These are phyloP conservation scores for Amanita exitialis DNA, from an alignment of 768 basidiomycete species.

Conservation along the genomic window DNA sequence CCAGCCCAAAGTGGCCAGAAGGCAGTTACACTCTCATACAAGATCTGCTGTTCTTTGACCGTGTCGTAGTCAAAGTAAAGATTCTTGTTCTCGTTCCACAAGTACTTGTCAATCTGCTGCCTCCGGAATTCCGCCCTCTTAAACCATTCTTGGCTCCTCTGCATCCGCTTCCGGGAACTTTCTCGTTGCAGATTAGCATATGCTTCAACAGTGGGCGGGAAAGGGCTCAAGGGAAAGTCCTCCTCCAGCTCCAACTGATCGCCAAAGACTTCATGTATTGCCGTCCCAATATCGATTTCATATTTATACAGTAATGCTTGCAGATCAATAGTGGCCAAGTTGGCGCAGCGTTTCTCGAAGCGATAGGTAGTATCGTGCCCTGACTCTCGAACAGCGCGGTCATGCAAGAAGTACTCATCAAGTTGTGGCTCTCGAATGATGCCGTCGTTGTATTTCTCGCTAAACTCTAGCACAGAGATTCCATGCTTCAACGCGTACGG, in stretches of 20 bases:
- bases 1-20: slow-evolving; percentile 98
- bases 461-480: slow-evolving; percentile 91
- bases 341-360: slow-evolving; percentile 95
- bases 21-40: slow-evolving; percentile 95
- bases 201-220: slow-evolving; percentile 71
- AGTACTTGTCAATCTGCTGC: slow-evolving; percentile 83
- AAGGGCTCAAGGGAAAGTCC: slow-evolving; percentile 84
- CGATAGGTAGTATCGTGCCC: slow-evolving; percentile 96
- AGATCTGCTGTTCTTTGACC: slow-evolving; percentile 77
- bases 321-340: slow-evolving; percentile 92
- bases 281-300: slow-evolving; percentile 96
- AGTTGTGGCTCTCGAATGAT: slow-evolving; percentile 75
- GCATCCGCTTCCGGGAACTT: slow-evolving; percentile 46
- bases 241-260: slow-evolving; percentile 89
- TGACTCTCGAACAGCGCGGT: slow-evolving; percentile 92
- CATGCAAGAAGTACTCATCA: slow-evolving; percentile 97
- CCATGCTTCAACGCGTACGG: slow-evolving; percentile 91
- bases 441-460: slow-evolving; percentile 89
- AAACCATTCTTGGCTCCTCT: slow-evolving; percentile 89
- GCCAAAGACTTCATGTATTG: slow-evolving; percentile 91
- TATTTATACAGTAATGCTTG: slow-evolving; percentile 98
- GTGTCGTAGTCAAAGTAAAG: slow-evolving; percentile 98
- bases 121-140: slow-evolving; percentile 77
- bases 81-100: slow-evolving; percentile 94
- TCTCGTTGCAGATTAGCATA: slow-evolving; percentile 57